Evolutionary conservation across 2,329 filamentous ascomycete species (phyloP), one percentile per base, ranked within the genome.

Genomic region (Paraconiothyrium brasiliense): DNA sequence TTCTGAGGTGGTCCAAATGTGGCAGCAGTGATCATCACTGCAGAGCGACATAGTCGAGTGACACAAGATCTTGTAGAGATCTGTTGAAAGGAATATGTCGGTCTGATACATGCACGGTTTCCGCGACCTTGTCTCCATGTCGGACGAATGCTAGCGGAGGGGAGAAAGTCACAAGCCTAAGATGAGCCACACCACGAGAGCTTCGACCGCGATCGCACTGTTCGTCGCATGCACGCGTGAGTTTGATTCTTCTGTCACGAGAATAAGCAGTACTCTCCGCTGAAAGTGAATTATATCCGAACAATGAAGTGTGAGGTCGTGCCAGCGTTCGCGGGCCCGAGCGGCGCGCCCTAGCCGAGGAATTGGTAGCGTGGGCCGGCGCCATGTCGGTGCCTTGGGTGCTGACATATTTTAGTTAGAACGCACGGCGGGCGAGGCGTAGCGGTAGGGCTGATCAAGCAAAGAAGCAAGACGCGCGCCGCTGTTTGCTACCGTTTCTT

Each of bases 401-500:
- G 56, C 56, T 59, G 57, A 59, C 57, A 54, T 39, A 54, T 59
- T 39, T 24, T 27, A 46, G 47, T 35, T 20, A 57, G 46, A 34
- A 1, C 1, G 16, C 41, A 34, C 10, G 52, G n/a, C 37, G 37
- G 32, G 22, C 14, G 22, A 44, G 24, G 51, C 39, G 30, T 55
- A 22, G 52, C 52, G 20, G 41, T 58, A 59, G 57, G 57, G 49
- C 57, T 59, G 57, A 59, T 39, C 20, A 48, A n/a, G 37, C 46
- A 34, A 51, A 58, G 55, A 58, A 20, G 47, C 55, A 39, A 43
- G 30, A 50, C 24, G 49, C 44, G 41, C 48, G 27, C 22, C 49
- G 39, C 37, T 20, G 47, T 48, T 46, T 58, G 39, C 56, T 24
- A 58, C 56, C 7, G 37, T 51, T 39, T 16, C 41, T 30, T 37